Conservation (phyloP, 2,329 filamentous ascomycete genomes). For the Microdochium trichocladiopsis region DNA sequence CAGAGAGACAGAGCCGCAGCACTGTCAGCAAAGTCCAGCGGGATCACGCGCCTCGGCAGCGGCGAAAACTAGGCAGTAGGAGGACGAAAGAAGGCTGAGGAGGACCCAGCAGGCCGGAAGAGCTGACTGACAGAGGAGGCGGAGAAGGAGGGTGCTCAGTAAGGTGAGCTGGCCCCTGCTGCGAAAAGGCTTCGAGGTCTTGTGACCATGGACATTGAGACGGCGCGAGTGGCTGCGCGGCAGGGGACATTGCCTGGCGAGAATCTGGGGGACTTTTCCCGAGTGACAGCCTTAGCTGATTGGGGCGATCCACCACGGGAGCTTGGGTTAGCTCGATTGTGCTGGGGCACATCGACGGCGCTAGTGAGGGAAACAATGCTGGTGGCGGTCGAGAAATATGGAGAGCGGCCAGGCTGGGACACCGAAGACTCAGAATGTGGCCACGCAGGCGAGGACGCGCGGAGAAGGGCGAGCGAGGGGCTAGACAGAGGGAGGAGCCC, state of each 20-base stretch:
- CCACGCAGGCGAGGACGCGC: too few relatives aligned
- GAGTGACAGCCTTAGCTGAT: background rate
- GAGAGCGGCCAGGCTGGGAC: too few relatives aligned
- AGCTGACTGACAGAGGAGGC: background rate
- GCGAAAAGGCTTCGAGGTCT: background rate
- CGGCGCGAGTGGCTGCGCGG: too few relatives aligned
- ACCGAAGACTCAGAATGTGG: too few relatives aligned
- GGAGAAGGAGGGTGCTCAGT: background rate
- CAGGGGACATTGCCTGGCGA: background rate
- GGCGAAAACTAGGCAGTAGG: too few relatives aligned
- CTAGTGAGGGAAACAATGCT: background rate
- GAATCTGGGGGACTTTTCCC: background rate
- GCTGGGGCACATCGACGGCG: background rate
- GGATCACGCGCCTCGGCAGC: too few relatives aligned
- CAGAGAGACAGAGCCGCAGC: too few relatives aligned
- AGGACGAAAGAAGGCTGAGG: background rate
- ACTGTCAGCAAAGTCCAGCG: too few relatives aligned
- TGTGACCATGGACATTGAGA: background rate
- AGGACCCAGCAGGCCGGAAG: background rate
- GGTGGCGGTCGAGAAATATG: background rate
- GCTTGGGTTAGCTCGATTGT: background rate
- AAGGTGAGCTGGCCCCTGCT: background rate
- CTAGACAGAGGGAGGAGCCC: too few relatives aligned
- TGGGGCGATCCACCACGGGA: background rate
- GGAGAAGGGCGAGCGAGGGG: too few relatives aligned